These are phyloP conservation scores for Enterospora canceri DNA, from an alignment of 371 early-diverging fungal species.

Conservation along the genomic window DNA sequence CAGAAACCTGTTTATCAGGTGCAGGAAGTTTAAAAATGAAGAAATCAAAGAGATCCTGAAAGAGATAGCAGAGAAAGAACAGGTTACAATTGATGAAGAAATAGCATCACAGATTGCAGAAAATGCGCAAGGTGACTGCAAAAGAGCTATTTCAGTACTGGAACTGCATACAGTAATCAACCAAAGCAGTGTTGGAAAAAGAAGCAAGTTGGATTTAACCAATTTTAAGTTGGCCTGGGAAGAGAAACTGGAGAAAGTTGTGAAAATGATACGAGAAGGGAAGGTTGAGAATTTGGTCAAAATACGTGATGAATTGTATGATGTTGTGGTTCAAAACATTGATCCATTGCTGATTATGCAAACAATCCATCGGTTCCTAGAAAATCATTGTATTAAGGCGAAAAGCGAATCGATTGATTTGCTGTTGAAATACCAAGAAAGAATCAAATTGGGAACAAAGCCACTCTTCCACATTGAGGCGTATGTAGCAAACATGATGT, in stretches of 20 bases:
- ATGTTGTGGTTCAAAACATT: constrained; percentile 72
- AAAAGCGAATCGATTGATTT: constrained; percentile 23
- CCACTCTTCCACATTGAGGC: constrained; percentile 91
- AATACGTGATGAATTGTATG: constrained; percentile 68
- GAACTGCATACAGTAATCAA: constrained; percentile 67
- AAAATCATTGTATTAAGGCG: background rate
- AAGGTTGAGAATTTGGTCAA: constrained; percentile 59
- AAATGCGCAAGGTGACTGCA: constrained; percentile 67
- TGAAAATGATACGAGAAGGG: constrained; percentile 63
- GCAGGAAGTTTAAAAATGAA: constrained; percentile 64
- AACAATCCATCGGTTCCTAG: background rate
- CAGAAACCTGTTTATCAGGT: constrained; percentile 76
- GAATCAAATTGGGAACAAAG: constrained; percentile 74
- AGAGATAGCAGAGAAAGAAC: constrained; percentile 30
- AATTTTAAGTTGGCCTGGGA: constrained; percentile 72
- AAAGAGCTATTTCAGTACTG: constrained; percentile 72
- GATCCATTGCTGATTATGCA: constrained; percentile 58
- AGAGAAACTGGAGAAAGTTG: constrained; percentile 62
- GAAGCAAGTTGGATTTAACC: constrained; percentile 35
- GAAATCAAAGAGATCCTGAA: constrained; percentile 59
- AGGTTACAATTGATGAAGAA: constrained; percentile 19
- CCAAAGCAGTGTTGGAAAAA: constrained; percentile 59
- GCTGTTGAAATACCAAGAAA: constrained; percentile 58
- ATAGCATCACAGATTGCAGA: constrained; percentile 58
- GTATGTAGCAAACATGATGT: constrained; percentile 63